Evolutionary conservation across 441 rosid genomes (phyloP), one percentile per base, ranked within the genome.

Genomic region (Arabidopsis lyrata): DNA sequence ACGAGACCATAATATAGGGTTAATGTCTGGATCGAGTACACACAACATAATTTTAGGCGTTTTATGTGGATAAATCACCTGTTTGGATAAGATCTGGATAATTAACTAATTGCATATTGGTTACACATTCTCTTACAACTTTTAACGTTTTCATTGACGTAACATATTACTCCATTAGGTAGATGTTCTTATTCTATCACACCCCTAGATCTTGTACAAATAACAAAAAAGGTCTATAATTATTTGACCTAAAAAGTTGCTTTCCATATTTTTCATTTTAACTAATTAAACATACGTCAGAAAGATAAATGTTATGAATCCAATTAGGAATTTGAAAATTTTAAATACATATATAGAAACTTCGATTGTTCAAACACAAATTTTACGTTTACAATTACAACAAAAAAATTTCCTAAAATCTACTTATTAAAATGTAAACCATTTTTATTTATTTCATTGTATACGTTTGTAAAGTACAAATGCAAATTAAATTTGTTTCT

Each of bases 21-120:
- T 41, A 54, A 32, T 67, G 66, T 54, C 48, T 61, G 74, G 78
- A 75, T 75, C 69, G 8, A 61, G 42, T 31, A 42, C 54, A 8
- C 39, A 15, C 24, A 41, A 32, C 78, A 67, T 8, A 60, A 14
- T n/a, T 32, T 5, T 34, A 67, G 74, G 78, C 74, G 78, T 60
- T 61, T 61, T 32, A 27, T 68, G 42, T 75, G 78, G 63, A 36
- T 42, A 52, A 59, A 59, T 66, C 55, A 58, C 67, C 49, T 14
- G 78, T 74, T 38, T 61, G 60, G 72, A 74, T 74, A 74, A 56
- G 77, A 65, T 74, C 53, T 47, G 36, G 18, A 59, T 60, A 52
- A 20, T 5, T 50, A 27, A 49, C n/a, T 29, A 57, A 29, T 52
- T n/a, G n/a, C n/a, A n/a, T n/a, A n/a, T n/a, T 39, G 24, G 6